Evolutionary conservation across 2,329 filamentous ascomycete genomes (phyloP).

Genomic region (Albophoma yamanashiensis): DNA sequence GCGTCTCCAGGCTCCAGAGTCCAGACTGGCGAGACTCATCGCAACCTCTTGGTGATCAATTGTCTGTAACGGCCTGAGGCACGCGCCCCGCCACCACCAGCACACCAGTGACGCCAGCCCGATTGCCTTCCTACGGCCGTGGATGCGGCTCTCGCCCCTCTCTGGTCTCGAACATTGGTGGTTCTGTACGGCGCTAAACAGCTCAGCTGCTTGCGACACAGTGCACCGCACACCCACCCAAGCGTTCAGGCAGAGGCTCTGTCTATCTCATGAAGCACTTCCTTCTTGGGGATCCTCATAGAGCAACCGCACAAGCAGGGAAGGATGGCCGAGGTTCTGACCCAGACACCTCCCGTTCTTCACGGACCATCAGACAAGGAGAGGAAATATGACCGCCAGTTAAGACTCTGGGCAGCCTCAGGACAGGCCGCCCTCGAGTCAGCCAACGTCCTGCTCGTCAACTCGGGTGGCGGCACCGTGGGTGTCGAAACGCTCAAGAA

Average conservation of each 20-base stretch:
- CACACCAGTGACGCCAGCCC: not conserved
- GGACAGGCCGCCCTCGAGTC: constrained; percentile 86
- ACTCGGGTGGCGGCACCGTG: constrained; percentile 75
- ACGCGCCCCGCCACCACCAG: not conserved
- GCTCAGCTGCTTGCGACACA: not conserved
- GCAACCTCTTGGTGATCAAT: not conserved
- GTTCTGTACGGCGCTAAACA: not conserved
- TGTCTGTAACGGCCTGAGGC: not conserved
- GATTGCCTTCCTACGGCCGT: not conserved
- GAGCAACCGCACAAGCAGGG: not conserved
- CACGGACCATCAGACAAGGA: constrained; percentile 49
- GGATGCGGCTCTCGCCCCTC: not conserved
- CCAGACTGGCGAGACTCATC: too few species aligned
- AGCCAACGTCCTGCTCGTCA: constrained; percentile 83
- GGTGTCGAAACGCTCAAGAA: constrained; percentile 94
- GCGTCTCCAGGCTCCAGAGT: too few species aligned
- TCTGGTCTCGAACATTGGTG: not conserved
- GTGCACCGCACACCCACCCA: not conserved
- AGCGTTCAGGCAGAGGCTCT: not conserved
- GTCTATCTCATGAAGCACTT: not conserved
- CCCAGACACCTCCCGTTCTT: constrained; percentile 22
- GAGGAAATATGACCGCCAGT: constrained; percentile 86
- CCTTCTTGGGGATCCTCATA: not conserved
- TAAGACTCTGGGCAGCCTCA: constrained; percentile 87
- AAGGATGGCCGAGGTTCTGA: constrained; percentile 18